Evolutionary conservation across 495 filamentous ascomycete genomes (phyloP), one percentile per base, ranked within the genome.

Genomic region (Penicillium antarcticum): DNA sequence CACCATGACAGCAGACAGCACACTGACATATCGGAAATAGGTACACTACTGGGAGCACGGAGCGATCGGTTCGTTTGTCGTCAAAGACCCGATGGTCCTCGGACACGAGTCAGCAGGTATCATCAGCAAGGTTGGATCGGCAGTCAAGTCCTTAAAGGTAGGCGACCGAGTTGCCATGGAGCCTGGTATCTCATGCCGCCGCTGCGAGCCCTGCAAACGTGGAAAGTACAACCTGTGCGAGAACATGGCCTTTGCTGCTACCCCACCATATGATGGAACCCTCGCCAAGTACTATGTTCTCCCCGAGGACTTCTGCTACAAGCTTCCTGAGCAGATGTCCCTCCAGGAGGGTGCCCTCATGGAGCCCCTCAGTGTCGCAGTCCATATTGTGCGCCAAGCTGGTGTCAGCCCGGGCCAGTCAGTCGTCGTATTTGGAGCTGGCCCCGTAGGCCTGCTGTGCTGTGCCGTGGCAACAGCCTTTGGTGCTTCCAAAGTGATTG

Each of bases 1-100:
- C 10, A 34, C 2, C 26, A 32, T 41, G 17, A 39, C 31, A 14
- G 16, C 44, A 48, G 33, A 45, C 29, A 17, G 29, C n/a, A n/a
- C n/a, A 29, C 41, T 36, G 9, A 24, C 42, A 43, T 3, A 21
- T 14, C 14, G 44, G 7, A 21, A 35, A 45, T 31, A 82, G 80
- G 76, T 87, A n/a, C 91, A 96, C 80, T 96, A 94, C 79, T 94
- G 88, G 87, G 73, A 81, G 48, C 84, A 95, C 54, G 91, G 91
- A 45, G 75, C 82, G 33, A 95, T 96, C 63, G 91, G 89, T 53
- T 68, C 80, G 71, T 95, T 89, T 68, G 76, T 92, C 48, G 80
- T 95, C 55, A 86, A 87, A 59, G 80, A 83, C 14, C 91, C 91
- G 35, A 94, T 95, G 89, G 87, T 95, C 3, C 82, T 95, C n/a